phyloP scores from a whole-genome alignment of 2,329 filamentous ascomycete species.

The Diplodia scrobiculata region DNA sequence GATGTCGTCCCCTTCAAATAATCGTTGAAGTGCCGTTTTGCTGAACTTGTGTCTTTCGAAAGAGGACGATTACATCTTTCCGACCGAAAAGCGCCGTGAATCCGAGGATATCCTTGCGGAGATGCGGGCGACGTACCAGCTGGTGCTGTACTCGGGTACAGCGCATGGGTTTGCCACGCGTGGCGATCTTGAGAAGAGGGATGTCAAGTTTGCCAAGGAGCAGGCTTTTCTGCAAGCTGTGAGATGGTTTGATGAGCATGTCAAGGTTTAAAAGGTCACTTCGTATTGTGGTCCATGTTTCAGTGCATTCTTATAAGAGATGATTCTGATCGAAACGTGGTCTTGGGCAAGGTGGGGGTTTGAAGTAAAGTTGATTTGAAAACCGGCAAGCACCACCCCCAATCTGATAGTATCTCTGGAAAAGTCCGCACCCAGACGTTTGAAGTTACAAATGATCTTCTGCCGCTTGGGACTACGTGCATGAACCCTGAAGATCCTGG shows the following conservation, averaged over 20 bases:
- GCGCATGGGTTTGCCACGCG: slow-evolving; percentile 75
- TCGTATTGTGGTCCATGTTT: background rate
- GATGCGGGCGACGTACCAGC: slow-evolving; percentile 66
- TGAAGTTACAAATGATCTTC: background rate
- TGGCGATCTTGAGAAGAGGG: slow-evolving; percentile 60
- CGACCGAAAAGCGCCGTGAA: slow-evolving; percentile 56
- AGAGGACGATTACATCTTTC: slow-evolving; percentile 64
- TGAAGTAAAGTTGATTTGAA: too few relatives aligned
- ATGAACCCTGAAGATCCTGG: background rate
- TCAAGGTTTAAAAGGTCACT: slow-evolving; percentile 44
- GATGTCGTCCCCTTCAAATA: too few relatives aligned
- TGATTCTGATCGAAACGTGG: too few relatives aligned
- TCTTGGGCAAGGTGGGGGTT: too few relatives aligned
- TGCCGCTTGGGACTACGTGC: background rate
- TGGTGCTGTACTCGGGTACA: slow-evolving; percentile 72
- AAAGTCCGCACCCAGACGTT: background rate
- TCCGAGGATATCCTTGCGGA: slow-evolving; percentile 62
- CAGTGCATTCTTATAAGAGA: too few relatives aligned
- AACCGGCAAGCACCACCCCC: too few relatives aligned
- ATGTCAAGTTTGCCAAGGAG: slow-evolving; percentile 72
- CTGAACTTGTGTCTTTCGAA: background rate
- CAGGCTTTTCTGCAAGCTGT: slow-evolving; percentile 78
- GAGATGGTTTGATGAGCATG: slow-evolving; percentile 70
- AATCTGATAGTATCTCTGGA: background rate
- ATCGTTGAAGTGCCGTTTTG: background rate